Evolutionary conservation across 176 grass and related monocot genomes (phyloP).

Genomic region (Avena atlantica): DNA sequence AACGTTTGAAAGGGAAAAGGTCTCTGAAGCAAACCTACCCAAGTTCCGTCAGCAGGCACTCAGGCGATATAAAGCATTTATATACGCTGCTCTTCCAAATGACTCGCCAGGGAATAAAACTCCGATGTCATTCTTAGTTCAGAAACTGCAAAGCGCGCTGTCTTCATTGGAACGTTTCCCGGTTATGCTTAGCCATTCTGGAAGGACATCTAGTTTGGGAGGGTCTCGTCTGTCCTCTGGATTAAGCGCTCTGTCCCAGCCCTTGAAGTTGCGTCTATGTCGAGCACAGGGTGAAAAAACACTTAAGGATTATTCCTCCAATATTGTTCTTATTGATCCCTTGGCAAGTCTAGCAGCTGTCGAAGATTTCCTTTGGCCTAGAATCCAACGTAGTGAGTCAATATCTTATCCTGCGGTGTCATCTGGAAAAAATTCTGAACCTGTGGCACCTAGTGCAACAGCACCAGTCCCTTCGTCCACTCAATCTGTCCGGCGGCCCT

Average conservation of each 20-base stretch:
- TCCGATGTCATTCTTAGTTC: slow-evolving; percentile 70
- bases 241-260: slow-evolving; percentile 68
- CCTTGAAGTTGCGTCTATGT: slow-evolving; percentile 86
- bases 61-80: slow-evolving; percentile 72
- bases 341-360: slow-evolving; percentile 80
- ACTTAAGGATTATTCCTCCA: slow-evolving; percentile 88
- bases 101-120: slow-evolving; percentile 50
- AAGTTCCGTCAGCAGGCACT: slow-evolving; percentile 74
- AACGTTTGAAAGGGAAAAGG: slow-evolving; percentile 72
- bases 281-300: slow-evolving; percentile 80
- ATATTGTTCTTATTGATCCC: slow-evolving; percentile 90
- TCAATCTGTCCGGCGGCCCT: slow-evolving; percentile 50
- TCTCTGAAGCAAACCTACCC: slow-evolving; percentile 61
- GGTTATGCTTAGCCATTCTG: slow-evolving; percentile 76
- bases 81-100: slow-evolving; percentile 65
- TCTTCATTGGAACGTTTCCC: slow-evolving; percentile 84
- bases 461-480: slow-evolving; percentile 47
- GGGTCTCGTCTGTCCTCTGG: slow-evolving; percentile 65
- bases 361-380: slow-evolving; percentile 92
- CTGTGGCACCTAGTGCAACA: slow-evolving; percentile 49
- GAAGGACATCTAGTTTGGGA: slow-evolving; percentile 58
- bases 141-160: slow-evolving; percentile 84
- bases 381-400: slow-evolving; percentile 71
- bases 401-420: slow-evolving; percentile 49
- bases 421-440: slow-evolving; percentile 67